Evolutionary conservation across 2,329 filamentous ascomycete species (phyloP).

Genomic region (Fragosphaeria purpurea): DNA sequence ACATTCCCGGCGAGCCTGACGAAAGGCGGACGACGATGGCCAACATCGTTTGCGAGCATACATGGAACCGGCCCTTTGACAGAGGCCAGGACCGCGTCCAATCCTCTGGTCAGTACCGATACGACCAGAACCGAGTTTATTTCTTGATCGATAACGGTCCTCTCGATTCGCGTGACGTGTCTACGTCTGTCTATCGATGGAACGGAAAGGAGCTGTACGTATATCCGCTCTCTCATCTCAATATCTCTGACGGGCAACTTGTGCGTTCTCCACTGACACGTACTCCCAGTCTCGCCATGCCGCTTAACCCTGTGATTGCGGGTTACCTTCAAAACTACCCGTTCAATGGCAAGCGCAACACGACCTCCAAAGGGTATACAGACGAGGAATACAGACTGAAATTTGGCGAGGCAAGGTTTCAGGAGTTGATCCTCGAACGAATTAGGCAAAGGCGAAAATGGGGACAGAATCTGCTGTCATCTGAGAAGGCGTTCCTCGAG

Average conservation of each 20-base stretch:
- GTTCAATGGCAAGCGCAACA: neutral
- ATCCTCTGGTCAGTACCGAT: neutral
- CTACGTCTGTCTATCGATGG: too few relatives aligned
- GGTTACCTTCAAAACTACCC: neutral
- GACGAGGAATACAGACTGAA: neutral
- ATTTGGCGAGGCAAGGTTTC: neutral
- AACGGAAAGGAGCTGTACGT: too few relatives aligned
- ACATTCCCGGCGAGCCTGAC: neutral
- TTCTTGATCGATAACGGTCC: too few relatives aligned
- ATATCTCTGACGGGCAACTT: too few relatives aligned
- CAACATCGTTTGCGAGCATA: neutral
- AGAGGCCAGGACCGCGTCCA: neutral
- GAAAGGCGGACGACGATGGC: neutral
- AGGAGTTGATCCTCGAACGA: neutral
- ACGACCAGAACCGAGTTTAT: too few relatives aligned
- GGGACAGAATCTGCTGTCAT: neutral
- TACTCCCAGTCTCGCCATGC: too few relatives aligned
- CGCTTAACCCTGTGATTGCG: too few relatives aligned
- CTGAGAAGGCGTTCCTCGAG: neutral
- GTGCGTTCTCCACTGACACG: too few relatives aligned
- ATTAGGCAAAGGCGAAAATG: neutral
- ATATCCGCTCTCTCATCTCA: too few relatives aligned
- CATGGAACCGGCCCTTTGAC: neutral
- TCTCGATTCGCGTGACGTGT: too few relatives aligned
- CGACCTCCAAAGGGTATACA: neutral